phyloP scores from a whole-genome alignment of 108 stramenopile species.

The Parietichytrium sp. region DNA sequence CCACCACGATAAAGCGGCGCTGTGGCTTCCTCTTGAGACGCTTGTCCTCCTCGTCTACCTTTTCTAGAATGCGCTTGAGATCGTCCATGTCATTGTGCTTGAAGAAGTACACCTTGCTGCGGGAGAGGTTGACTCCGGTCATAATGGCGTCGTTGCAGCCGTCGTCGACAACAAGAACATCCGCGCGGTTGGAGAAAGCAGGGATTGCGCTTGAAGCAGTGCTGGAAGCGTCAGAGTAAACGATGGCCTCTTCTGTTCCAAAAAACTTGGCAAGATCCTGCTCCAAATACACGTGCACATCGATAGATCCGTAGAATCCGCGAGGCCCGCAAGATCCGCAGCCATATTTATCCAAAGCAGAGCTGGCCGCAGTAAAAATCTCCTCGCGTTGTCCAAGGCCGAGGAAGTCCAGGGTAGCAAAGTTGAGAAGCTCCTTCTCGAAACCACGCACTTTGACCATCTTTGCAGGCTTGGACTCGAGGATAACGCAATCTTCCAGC shows the following conservation, averaged over 20 bases:
- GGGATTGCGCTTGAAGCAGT: slow-evolving; percentile 71
- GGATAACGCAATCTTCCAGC: slow-evolving; percentile 44
- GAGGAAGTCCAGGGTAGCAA: slow-evolving; percentile 65
- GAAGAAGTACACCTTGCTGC: slow-evolving; percentile 85
- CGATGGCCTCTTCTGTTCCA: slow-evolving; percentile 82
- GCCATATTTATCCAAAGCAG: slow-evolving; percentile 77
- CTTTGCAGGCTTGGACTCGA: slow-evolving; percentile 32
- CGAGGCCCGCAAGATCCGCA: slow-evolving; percentile 96
- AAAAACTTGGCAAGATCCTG: slow-evolving; percentile 74
- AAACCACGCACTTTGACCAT: slow-evolving; percentile 36
- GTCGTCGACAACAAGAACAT: slow-evolving; percentile 87
- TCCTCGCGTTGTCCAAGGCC: slow-evolving; percentile 45
- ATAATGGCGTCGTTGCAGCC: slow-evolving; percentile 82
- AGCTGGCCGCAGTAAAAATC: slow-evolving; percentile 64
- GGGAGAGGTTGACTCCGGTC: slow-evolving; percentile 80
- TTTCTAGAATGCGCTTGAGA: slow-evolving; percentile 80
- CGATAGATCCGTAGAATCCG: slow-evolving; percentile 99
- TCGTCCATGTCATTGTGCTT: slow-evolving; percentile 95
- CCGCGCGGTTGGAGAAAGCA: slow-evolving; percentile 96
- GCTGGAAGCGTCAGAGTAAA: slow-evolving; percentile 90
- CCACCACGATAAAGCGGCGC: slow-evolving; percentile 91
- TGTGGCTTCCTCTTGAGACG: slow-evolving; percentile 70
- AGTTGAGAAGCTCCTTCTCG: slow-evolving; percentile 70
- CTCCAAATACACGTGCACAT: slow-evolving; percentile 85
- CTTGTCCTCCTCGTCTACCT: slow-evolving; percentile 70